Evolutionary conservation across 805 yeast species (phyloP).

Genomic region (Candida mattraensis): DNA sequence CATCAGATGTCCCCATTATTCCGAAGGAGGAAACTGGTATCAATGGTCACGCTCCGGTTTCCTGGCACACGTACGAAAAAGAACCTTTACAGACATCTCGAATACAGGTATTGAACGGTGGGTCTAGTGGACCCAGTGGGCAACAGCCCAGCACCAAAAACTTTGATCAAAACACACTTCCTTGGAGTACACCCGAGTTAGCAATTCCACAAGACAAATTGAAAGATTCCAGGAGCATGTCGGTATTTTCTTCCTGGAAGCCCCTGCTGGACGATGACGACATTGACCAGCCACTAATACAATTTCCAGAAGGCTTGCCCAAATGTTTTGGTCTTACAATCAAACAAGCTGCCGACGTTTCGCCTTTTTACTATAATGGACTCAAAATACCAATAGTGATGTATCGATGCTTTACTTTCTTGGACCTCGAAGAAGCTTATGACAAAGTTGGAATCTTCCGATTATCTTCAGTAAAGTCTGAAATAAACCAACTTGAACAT

Average conservation of each 20-base stretch:
- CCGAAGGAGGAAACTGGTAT: too few relatives aligned
- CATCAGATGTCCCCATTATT: too few relatives aligned
- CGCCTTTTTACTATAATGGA: slow-evolving; percentile 45
- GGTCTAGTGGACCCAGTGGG: too few relatives aligned
- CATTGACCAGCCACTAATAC: not conserved
- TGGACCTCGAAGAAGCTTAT: slow-evolving; percentile 61
- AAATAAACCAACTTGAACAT: slow-evolving; percentile 16
- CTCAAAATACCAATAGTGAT: slow-evolving; percentile 65
- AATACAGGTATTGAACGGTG: not conserved
- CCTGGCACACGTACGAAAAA: too few relatives aligned
- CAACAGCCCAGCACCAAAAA: too few relatives aligned
- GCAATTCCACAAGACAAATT: too few relatives aligned
- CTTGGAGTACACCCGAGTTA: too few relatives aligned
- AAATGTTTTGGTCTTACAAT: slow-evolving; percentile 61
- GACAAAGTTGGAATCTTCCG: slow-evolving; percentile 85
- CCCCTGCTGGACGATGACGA: not conserved
- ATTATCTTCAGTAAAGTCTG: slow-evolving; percentile 48
- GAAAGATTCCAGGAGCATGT: too few relatives aligned
- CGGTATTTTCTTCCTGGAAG: not conserved
- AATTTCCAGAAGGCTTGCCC: slow-evolving; percentile 5
- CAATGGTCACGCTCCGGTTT: too few relatives aligned
- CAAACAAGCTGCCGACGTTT: slow-evolving; percentile 45
- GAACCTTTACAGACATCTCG: too few relatives aligned
- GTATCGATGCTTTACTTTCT: slow-evolving; percentile 66
- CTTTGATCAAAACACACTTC: too few relatives aligned